Conservation (phyloP, 2,329 filamentous ascomycete species). For the Huntiella savannae region DNA sequence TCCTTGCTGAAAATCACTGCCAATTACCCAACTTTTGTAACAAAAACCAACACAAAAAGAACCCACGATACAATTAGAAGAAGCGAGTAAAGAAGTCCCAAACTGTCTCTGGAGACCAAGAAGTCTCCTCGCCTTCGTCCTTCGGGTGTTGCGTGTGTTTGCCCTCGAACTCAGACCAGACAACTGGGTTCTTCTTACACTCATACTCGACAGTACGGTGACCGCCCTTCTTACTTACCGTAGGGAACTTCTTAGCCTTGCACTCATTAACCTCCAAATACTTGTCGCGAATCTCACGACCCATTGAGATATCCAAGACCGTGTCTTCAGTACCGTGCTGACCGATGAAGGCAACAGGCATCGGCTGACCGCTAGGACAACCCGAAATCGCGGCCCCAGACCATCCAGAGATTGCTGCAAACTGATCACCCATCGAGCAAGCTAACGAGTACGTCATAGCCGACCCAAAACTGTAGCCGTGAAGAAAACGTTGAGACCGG, state of each 20-base stretch:
- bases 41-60: too few species aligned
- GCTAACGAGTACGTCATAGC: conserved; percentile 24
- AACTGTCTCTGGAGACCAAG: conserved; percentile 3
- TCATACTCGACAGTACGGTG: conserved; percentile 16
- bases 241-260: conserved; percentile 14
- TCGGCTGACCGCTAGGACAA: conserved; percentile 16
- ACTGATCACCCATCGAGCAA: conserved; percentile 19
- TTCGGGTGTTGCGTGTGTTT: conserved; percentile 8
- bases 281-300: conserved; percentile 18
- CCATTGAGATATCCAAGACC: conserved; percentile 18
- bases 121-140: conserved; percentile 4
- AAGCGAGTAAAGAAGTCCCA: conserved; percentile 12
- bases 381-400: conserved; percentile 17
- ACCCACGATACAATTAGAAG: conserved; percentile 2
- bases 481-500: conserved; percentile 22
- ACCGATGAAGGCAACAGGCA: conserved; percentile 20
- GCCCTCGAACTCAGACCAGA: conserved; percentile 16
- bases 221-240: conserved; percentile 13
- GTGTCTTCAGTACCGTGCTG: conserved; percentile 21
- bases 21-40: too few species aligned
- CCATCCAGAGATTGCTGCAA: conserved; percentile 20
- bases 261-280: conserved; percentile 21
- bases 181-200: conserved; percentile 16
- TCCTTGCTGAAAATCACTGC: too few species aligned
- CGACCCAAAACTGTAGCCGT: conserved; percentile 25